Evolutionary conservation across 1,284 basidiomycete genomes (phyloP).

Genomic region (Pseudozyma tsukubaensis): DNA sequence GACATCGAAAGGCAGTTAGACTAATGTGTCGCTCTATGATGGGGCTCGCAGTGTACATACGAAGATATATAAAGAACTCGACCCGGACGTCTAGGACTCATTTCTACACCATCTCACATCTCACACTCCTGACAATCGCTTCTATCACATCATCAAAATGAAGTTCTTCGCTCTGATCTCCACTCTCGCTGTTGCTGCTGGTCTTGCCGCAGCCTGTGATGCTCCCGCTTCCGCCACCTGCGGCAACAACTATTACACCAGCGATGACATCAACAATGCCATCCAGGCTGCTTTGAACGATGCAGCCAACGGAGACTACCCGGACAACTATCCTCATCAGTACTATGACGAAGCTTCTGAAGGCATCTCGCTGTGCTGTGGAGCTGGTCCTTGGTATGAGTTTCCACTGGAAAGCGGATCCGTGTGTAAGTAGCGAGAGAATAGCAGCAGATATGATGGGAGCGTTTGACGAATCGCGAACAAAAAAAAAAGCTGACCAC

Average conservation of each 20-base stretch:
- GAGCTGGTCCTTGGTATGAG: neutral
- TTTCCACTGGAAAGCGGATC: neutral
- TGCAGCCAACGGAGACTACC: constrained; percentile 1
- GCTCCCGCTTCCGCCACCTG: constrained; percentile 19
- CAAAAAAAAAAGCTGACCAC: neutral
- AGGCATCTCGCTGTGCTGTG: constrained; percentile 21
- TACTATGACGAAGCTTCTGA: constrained; percentile 33
- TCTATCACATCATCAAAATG: constrained; percentile 14
- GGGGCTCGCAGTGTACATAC: no score
- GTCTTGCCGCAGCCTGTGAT: constrained; percentile 17
- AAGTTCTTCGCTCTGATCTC: constrained; percentile 27
- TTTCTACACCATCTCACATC: neutral
- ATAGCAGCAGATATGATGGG: no score
- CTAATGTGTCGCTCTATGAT: no score
- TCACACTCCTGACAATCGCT: neutral
- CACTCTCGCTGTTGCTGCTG: constrained; percentile 13
- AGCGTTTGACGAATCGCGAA: constrained; percentile 1
- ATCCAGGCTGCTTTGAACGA: constrained; percentile 21
- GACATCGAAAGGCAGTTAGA: no score
- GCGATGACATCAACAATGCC: constrained; percentile 28
- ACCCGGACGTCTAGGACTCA: no score
- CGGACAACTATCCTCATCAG: constrained; percentile 30
- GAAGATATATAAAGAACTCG: no score
- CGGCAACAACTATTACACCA: constrained; percentile 29
- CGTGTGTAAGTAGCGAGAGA: constrained; percentile 16